Percentiles rank a stretch among this genome's conserved stretches.
These are phyloP conservation scores for Cystoisospora suis DNA, from an alignment of 169 alveolate species.

Conservation along the genomic window DNA sequence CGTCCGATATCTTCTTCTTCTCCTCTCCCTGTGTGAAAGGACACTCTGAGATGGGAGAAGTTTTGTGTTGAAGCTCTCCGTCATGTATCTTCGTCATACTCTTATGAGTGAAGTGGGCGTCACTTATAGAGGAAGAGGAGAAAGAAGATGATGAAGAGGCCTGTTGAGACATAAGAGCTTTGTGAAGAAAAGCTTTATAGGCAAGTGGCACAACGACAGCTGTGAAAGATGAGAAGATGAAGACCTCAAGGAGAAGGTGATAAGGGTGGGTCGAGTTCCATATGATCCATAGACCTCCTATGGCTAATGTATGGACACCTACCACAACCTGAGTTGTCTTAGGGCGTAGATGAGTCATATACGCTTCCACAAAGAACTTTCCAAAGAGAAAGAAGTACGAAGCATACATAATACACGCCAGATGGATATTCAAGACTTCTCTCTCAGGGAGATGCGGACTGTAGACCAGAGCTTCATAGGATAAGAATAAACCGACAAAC, in stretches of 20 bases:
- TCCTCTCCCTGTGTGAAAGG: too few species aligned
- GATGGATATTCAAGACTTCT: constrained; percentile 40
- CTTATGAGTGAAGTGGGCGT: too few species aligned
- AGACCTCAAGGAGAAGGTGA: not conserved
- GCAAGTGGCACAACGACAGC: constrained; percentile 45
- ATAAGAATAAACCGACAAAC: constrained; percentile 52
- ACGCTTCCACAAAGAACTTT: constrained; percentile 64
- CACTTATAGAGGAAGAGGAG: too few species aligned
- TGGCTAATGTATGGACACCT: constrained; percentile 43
- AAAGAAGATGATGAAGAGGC: too few species aligned
- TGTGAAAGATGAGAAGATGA: constrained; percentile 24
- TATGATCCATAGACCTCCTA: constrained; percentile 47
- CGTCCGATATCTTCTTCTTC: too few species aligned
- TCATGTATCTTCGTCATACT: too few species aligned
- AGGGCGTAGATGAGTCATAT: constrained; percentile 56
- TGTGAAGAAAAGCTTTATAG: constrained; percentile 9
- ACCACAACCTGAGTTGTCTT: constrained; percentile 45
- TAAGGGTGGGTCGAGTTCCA: not conserved
- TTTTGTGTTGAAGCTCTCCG: too few species aligned
- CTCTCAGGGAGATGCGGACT: constrained; percentile 9
- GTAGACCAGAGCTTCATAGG: constrained; percentile 44
- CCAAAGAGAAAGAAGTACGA: constrained; percentile 63
- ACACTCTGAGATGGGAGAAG: too few species aligned
- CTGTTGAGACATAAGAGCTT: constrained; percentile 23
- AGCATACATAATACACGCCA: constrained; percentile 62